Conservation (phyloP, 2,329 filamentous ascomycete species). For the Chaetothyriales sp. region DNA sequence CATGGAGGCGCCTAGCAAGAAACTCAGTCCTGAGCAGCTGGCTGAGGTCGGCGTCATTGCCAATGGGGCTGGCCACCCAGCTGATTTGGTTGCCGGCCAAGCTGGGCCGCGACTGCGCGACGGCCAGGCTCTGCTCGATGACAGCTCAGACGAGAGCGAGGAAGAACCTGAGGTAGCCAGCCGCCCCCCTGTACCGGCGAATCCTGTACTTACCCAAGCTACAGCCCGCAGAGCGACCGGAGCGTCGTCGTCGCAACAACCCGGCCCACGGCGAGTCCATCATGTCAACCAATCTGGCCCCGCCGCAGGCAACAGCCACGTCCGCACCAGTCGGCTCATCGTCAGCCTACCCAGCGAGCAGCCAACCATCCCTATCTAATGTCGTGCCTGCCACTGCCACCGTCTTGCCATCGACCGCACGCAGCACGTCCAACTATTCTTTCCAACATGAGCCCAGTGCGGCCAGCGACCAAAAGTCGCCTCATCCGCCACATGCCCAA, state of each 20-base stretch:
- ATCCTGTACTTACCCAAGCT: conserved; percentile 10
- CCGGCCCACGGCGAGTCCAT: conserved; percentile 16
- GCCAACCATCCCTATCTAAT: conserved; percentile 9
- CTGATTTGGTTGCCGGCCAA: conserved; percentile 33
- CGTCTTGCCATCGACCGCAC: conserved; percentile 7
- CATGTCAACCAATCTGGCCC: conserved; percentile 7
- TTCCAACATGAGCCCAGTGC: neutral
- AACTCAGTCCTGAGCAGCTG: conserved; percentile 60
- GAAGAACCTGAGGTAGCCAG: conserved; percentile 18
- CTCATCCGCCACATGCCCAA: neutral
- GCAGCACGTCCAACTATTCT: neutral
- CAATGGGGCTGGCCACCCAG: conserved; percentile 36
- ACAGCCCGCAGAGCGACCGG: conserved; percentile 33
- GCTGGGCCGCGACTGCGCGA: conserved; percentile 10
- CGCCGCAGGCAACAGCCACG: conserved; percentile 10
- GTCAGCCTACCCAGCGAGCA: conserved; percentile 2
- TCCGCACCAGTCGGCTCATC: conserved; percentile 14
- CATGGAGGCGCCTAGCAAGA: conserved; percentile 48
- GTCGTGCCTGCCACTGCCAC: conserved; percentile 12
- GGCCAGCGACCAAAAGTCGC: neutral
- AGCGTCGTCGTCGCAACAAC: conserved; percentile 25
- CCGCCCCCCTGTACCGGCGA: conserved; percentile 9
- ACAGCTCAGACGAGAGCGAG: conserved; percentile 17
- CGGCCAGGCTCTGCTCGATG: conserved; percentile 16
- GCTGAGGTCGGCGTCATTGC: conserved; percentile 28